A percentile compares a stretch with the other conserved stretches of the same genome.
Conservation (phyloP, 345 rosid genomes). For the Populus deltoides region DNA sequence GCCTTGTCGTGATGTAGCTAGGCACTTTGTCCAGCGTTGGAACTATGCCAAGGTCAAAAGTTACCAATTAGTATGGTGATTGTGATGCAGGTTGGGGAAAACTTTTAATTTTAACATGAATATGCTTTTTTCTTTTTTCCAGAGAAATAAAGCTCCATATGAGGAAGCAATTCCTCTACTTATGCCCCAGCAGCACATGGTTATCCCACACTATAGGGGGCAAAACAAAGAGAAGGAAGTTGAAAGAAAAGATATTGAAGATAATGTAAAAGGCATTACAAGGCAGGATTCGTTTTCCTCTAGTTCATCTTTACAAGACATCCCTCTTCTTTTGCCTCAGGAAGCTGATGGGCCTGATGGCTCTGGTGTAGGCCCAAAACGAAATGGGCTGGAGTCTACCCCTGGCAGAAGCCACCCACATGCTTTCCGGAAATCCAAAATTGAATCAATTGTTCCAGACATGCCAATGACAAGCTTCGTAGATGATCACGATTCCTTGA, state of each 20-base stretch:
- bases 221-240: conserved; percentile 46
- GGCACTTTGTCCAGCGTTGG: conserved; percentile 99
- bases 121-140: conserved; percentile 21
- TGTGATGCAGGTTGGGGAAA: background rate
- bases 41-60: conserved; percentile 89
- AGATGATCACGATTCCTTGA: conserved; percentile 54
- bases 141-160: conserved; percentile 94
- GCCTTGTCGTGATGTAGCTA: conserved; percentile 90
- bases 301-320: conserved; percentile 74
- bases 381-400: conserved; percentile 37
- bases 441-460: conserved; percentile 48
- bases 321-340: conserved; percentile 90
- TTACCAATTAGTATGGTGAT: conserved; percentile 4
- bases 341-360: conserved; percentile 60
- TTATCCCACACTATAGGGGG: conserved; percentile 94
- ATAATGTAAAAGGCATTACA: conserved; percentile 37
- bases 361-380: conserved; percentile 37
- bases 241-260: conserved; percentile 46
- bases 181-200: conserved; percentile 99
- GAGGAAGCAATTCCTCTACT: conserved; percentile 95
- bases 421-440: conserved; percentile 56
- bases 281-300: conserved; percentile 79
- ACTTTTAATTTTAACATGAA: conserved; percentile 3
- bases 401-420: conserved; percentile 50
- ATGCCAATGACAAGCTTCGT: conserved; percentile 87